Evolutionary conservation across 2,329 filamentous ascomycete genomes (phyloP).

Genomic region (Plectosphaerella sp.): DNA sequence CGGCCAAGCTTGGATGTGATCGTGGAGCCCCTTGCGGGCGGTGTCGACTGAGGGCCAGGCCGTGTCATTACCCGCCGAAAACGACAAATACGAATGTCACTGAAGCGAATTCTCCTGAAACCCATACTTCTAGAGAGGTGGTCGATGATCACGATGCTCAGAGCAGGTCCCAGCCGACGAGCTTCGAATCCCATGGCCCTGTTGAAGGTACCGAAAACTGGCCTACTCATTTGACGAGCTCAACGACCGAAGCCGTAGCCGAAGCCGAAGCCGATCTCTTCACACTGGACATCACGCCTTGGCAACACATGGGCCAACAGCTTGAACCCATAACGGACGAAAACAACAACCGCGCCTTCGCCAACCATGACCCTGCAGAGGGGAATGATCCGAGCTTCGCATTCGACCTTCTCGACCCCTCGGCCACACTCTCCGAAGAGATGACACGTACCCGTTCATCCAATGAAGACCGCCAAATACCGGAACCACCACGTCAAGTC

Average conservation of each 20-base stretch:
- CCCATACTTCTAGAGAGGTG: not conserved
- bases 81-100: not conserved
- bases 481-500: not conserved
- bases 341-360: not conserved
- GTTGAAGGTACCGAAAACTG: too few relatives aligned
- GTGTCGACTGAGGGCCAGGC: not conserved
- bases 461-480: not conserved
- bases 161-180: not conserved
- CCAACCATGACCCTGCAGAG: not conserved
- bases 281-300: too few relatives aligned
- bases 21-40: not conserved
- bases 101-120: not conserved
- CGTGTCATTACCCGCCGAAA: not conserved
- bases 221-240: too few relatives aligned
- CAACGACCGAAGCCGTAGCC: too few relatives aligned
- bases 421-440: not conserved
- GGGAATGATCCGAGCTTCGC: not conserved
- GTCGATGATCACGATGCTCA: not conserved
- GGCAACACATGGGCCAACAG: too few relatives aligned
- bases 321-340: not conserved
- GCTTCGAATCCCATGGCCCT: too few relatives aligned
- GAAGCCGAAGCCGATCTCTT: too few relatives aligned
- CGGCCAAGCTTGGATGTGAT: not conserved
- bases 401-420: not conserved
- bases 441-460: not conserved